Conservation (phyloP, 768 basidiomycete species). For the Hypholoma sublateritium region DNA sequence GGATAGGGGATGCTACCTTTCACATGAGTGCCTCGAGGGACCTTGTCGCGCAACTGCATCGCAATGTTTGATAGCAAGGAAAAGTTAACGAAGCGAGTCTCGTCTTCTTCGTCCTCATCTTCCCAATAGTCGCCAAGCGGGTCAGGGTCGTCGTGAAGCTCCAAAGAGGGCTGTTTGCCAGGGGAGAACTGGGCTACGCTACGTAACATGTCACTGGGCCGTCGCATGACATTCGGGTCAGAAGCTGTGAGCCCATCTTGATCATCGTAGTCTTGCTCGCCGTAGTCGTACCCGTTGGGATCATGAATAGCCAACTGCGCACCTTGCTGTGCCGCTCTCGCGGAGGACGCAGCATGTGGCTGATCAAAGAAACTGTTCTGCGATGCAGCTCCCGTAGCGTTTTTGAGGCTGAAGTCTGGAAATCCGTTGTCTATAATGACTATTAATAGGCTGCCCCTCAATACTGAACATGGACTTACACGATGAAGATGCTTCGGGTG, state of each 20-base stretch:
- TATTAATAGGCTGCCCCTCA: not conserved
- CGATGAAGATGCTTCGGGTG: conserved; percentile 11
- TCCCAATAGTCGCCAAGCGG: conserved; percentile 57
- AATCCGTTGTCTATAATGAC: conserved; percentile 10
- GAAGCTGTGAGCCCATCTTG: conserved; percentile 9
- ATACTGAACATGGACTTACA: conserved; percentile 12
- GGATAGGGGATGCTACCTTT: conserved; percentile 94
- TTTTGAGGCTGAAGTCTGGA: conserved; percentile 15
- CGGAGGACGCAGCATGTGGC: not conserved
- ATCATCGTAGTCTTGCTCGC: conserved; percentile 13
- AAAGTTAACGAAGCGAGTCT: conserved; percentile 81
- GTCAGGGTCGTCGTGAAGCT: conserved; percentile 24
- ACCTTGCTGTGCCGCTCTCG: conserved; percentile 8
- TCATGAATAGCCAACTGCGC: conserved; percentile 4
- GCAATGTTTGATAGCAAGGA: conserved; percentile 87
- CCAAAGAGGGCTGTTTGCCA: conserved; percentile 15
- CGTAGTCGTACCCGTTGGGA: conserved; percentile 12
- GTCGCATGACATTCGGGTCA: conserved; percentile 22
- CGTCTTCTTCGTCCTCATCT: conserved; percentile 55
- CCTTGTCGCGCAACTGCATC: conserved; percentile 85
- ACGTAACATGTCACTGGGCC: conserved; percentile 37
- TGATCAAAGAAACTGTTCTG: conserved; percentile 15
- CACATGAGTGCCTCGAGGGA: conserved; percentile 82
- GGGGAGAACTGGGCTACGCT: conserved; percentile 33
- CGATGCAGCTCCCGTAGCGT: conserved; percentile 9